phyloP scores from a whole-genome alignment of 345 rosid genomes.

The Boechera retrofracta region DNA sequence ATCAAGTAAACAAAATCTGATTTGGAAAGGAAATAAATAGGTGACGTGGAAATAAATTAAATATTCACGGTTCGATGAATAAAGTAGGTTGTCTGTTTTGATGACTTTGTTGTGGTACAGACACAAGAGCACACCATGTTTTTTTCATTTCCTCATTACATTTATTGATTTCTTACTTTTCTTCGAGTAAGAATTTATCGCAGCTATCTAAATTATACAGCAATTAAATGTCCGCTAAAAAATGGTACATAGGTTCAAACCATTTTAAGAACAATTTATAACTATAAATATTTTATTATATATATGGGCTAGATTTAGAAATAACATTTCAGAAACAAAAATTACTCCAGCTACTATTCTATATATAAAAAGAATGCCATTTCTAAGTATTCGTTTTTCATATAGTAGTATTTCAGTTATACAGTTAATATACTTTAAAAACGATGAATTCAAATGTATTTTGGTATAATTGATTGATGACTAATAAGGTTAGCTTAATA shows the following conservation, averaged over 20 bases:
- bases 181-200: background rate
- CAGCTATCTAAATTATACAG: constrained; percentile 1
- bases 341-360: too few species aligned
- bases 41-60: constrained; percentile 33
- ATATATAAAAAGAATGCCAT: too few species aligned
- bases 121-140: constrained; percentile 34
- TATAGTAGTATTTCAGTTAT: too few species aligned
- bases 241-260: background rate
- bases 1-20: constrained; percentile 17
- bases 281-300: too few species aligned
- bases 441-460: too few species aligned
- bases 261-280: too few species aligned
- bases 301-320: too few species aligned
- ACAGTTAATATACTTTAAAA: too few species aligned
- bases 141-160: constrained; percentile 2
- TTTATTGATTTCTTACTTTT: background rate
- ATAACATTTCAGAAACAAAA: too few species aligned
- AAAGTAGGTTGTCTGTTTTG: constrained; percentile 45
- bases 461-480: too few species aligned
- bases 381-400: too few species aligned
- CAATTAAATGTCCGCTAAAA: background rate
- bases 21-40: background rate
- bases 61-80: constrained; percentile 38
- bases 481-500: too few species aligned
- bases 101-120: constrained; percentile 37